Evolutionary conservation across 2,329 filamentous ascomycete genomes (phyloP), one percentile per base, ranked within the genome.

Genomic region (Ascochyta pisi): DNA sequence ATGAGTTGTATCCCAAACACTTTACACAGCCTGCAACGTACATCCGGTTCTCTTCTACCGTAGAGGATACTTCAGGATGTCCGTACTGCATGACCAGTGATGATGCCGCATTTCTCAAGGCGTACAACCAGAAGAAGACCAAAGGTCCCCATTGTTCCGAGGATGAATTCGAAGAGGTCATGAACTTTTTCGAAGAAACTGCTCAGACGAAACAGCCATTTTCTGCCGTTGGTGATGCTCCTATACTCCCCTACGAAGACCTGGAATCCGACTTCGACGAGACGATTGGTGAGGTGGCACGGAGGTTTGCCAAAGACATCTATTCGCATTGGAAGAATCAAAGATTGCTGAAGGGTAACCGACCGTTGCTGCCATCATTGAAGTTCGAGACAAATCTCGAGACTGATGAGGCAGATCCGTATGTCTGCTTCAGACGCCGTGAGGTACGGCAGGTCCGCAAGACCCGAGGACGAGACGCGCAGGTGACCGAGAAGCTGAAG

Each of bases 1-100:
- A 96, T 77, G 86, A 89, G 69, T 85, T 97, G 67, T 98, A 98
- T 74, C 86, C 89, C 45, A 86, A 85, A 63, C 81, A 82, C 54
- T 97, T 94, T 78, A 85, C 88, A 69, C 89, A 96, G 76, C 92
- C 95, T 48, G 87, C 89, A 59, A 95, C 93, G 59, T 98, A 98
- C 78, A 96, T 99, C 74, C 92, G 94, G 63, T 98, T 96, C 80
- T 98, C 95, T 62, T 94, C 96, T 65, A 99, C 95, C 3, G 94
- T 99, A 59, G 95, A 99, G 79, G 95, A 99, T 78, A 96, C 90
- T 69, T 89, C 92, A 71, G 90, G 91, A 69, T 90, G 89, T 73
- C 86, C 89, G 68, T 99, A 99, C 87, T 92, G 96, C 79, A 94
- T 98, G 90, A 93, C 88, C 26, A 88, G 89, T 63, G 92, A 96